phyloP scores from a whole-genome alignment of 164 flowering plant species.

The Vitis rotundifolia region DNA sequence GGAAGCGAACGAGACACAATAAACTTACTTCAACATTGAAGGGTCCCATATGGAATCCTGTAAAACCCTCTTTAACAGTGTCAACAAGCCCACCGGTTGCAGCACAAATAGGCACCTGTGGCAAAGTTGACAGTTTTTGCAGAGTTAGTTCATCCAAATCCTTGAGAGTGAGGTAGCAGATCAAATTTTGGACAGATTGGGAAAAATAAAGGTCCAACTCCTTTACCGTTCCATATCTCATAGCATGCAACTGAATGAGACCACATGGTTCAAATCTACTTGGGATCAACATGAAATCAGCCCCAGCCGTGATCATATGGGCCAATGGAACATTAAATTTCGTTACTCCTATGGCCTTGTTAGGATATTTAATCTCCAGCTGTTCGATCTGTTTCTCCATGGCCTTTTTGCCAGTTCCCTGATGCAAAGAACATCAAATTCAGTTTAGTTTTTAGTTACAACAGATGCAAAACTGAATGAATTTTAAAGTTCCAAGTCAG shows the following conservation, averaged over 20 bases:
- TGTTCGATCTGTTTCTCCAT: slow-evolving; percentile 79
- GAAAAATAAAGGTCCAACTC: too few species aligned
- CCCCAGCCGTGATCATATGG: slow-evolving; percentile 87
- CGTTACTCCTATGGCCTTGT: slow-evolving; percentile 77
- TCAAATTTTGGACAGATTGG: too few species aligned
- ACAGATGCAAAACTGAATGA: too few species aligned
- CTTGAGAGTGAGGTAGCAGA: too few species aligned
- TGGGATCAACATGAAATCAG: slow-evolving; percentile 74
- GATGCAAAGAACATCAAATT: background rate
- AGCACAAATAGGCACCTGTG: slow-evolving; percentile 59
- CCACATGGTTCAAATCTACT: slow-evolving; percentile 99
- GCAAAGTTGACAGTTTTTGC: too few species aligned
- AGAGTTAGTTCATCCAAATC: too few species aligned
- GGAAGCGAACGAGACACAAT: background rate
- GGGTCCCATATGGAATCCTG: slow-evolving; percentile 79
- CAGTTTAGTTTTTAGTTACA: background rate
- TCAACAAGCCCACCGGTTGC: slow-evolving; percentile 86
- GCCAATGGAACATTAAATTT: slow-evolving; percentile 84
- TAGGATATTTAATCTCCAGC: slow-evolving; percentile 67
- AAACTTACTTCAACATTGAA: slow-evolving; percentile 64
- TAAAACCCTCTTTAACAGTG: slow-evolving; percentile 75
- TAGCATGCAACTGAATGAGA: slow-evolving; percentile 88
- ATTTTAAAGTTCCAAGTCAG: background rate
- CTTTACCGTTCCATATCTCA: slow-evolving; percentile 89
- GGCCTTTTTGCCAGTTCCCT: slow-evolving; percentile 92